A percentile compares a stretch with the other conserved stretches of the same genome.
phyloP scores from a whole-genome alignment of 768 basidiomycete species.

The Tulasnella calospora region DNA sequence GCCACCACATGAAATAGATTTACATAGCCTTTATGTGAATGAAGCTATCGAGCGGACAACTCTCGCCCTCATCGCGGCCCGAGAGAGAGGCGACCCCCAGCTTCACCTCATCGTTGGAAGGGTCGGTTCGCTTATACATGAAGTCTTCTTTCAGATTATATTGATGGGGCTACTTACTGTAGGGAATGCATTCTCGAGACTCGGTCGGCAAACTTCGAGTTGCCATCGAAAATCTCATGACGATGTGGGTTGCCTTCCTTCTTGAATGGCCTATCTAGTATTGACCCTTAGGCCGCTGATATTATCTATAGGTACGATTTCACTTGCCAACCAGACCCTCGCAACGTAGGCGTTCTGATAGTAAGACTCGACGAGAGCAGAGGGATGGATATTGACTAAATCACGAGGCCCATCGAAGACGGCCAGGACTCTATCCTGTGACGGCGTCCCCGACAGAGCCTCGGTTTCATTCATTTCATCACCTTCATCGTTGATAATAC shows the following conservation, averaged over 20 bases:
- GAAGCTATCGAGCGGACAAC: slow-evolving; percentile 43
- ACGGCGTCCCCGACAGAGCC: neutral
- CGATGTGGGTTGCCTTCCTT: slow-evolving; percentile 28
- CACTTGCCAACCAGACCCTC: slow-evolving; percentile 39
- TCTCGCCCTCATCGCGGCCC: slow-evolving; percentile 36
- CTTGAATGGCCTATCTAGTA: neutral
- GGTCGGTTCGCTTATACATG: neutral
- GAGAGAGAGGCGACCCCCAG: slow-evolving; percentile 33
- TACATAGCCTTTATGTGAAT: slow-evolving; percentile 46
- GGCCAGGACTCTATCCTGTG: neutral
- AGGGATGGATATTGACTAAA: slow-evolving; percentile 3
- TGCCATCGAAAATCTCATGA: slow-evolving; percentile 43
- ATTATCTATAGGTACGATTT: slow-evolving; percentile 36
- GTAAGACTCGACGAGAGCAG: slow-evolving; percentile 37
- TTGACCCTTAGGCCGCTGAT: neutral
- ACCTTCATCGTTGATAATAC: neutral
- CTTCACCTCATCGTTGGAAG: slow-evolving; percentile 41
- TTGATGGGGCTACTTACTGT: neutral
- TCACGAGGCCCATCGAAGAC: slow-evolving; percentile 17
- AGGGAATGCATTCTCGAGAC: slow-evolving; percentile 38
- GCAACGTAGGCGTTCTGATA: slow-evolving; percentile 43
- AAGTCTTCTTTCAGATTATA: neutral
- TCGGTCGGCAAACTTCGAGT: slow-evolving; percentile 45
- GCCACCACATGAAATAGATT: slow-evolving; percentile 40
- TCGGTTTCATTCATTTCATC: neutral